Evolutionary conservation across 495 filamentous ascomycete species (phyloP), one percentile per base, ranked within the genome.

Genomic region (Tirmania nivea): DNA sequence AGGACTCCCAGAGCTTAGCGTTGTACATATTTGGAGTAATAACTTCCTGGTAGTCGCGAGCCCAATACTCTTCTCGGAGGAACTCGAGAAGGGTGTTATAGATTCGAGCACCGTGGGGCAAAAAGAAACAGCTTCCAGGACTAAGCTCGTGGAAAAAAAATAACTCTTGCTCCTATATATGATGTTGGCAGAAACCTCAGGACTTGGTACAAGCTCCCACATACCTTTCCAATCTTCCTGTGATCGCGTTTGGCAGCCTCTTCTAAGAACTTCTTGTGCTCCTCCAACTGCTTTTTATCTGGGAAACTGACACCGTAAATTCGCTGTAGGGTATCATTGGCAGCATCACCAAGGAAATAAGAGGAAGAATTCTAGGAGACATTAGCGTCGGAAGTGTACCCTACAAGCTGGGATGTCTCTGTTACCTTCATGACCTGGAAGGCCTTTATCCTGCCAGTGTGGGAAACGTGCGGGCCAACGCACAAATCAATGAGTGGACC

Each of bases 21-120:
- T 94, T 88, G 68, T 83, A 97, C 81, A 96, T 94, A 67, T 95
- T 96, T 10, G 90, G 92, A 5, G 87, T 83, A 62, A 87, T 83
- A 50, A 96, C 90, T 66, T 97, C 90, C 57, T 92, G 79, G 68
- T 95, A 97, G 12, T 80, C 86, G 39, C 90, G 83, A 65, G 84
- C 84, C 75, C 86, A 87, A 70, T 97, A 97, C 65, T 96, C 78
- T 10, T 80, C 73, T 34, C 81, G 77, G 56, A 96, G 72, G 65
- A 92, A 84, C 8, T 71, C 71, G 66, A 85, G 77, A 1, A 97
- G 68, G 12, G 83, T 78, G 63, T 95, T 96, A 71, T 94, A 84
- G 60, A 97, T 94, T 57, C 80, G 77, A 62, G 81, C 84, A 35
- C 90, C 90, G 60, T 90, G 82, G 8, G 88, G 90, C n/a, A 94